Evolutionary conservation across 306 rosid genomes (phyloP).

Genomic region (Ammopiptanthus mongolicus): DNA sequence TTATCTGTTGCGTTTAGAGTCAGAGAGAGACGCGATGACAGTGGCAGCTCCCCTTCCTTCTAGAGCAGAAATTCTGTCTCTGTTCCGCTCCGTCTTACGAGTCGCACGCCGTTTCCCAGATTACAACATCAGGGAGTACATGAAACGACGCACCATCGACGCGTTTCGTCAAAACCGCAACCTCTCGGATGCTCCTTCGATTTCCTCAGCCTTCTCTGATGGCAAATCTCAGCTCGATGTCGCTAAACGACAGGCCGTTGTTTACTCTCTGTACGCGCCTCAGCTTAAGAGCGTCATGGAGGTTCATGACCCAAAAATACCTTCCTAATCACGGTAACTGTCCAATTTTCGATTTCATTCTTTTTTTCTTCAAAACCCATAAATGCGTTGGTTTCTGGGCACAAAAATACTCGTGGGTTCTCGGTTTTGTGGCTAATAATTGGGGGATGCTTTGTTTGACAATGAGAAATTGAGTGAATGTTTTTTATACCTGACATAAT

Average conservation of each 20-base stretch:
- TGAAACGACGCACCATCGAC: constrained; percentile 61
- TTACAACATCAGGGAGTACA: constrained; percentile 78
- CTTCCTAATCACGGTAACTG: neutral
- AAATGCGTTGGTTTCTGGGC: too few species aligned
- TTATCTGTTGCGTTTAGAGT: too few species aligned
- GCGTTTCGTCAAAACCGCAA: constrained; percentile 50
- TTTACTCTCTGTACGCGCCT: constrained; percentile 65
- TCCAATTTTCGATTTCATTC: neutral
- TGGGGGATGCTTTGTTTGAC: neutral
- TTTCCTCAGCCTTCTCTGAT: constrained; percentile 38
- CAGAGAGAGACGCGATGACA: neutral
- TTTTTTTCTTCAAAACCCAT: neutral
- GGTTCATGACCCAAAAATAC: neutral
- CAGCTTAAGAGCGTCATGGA: constrained; percentile 67
- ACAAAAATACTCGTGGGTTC: neutral
- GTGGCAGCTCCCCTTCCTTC: constrained; percentile 27
- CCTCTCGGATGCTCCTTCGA: constrained; percentile 42
- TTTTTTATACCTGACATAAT: too few species aligned
- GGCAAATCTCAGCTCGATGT: constrained; percentile 56
- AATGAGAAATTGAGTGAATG: too few species aligned
- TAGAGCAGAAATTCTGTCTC: constrained; percentile 35
- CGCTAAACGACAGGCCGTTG: constrained; percentile 55
- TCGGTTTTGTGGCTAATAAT: neutral
- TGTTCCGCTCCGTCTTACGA: constrained; percentile 57
- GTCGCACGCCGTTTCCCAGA: constrained; percentile 55